Percentiles rank a stretch among this genome's conserved stretches.
phyloP scores from a whole-genome alignment of 495 filamentous ascomycete species.

The Aspergillus biplanus region DNA sequence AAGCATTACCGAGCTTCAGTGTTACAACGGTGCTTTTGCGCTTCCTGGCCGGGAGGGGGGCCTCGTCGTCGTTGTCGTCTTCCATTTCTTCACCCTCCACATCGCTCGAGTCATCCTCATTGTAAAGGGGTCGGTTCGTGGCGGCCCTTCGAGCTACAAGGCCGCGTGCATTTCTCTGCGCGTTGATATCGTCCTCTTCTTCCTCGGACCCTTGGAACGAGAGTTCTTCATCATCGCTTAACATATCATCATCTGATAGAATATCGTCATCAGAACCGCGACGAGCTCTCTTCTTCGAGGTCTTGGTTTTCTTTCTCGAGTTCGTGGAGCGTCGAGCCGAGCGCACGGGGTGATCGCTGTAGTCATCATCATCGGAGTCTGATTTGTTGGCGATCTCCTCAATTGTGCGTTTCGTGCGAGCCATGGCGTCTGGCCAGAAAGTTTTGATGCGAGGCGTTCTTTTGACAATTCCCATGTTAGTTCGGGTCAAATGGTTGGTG shows the following conservation, averaged over 20 bases:
- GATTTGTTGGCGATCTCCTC: slow-evolving; percentile 81
- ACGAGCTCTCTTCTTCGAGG: slow-evolving; percentile 54
- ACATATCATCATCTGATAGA: slow-evolving; percentile 69
- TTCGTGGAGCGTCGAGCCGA: slow-evolving; percentile 41
- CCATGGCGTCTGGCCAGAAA: slow-evolving; percentile 41
- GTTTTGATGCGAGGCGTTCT: slow-evolving; percentile 20
- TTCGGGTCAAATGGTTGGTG: neutral
- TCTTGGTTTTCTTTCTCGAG: slow-evolving; percentile 46
- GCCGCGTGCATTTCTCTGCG: slow-evolving; percentile 69
- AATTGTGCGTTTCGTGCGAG: slow-evolving; percentile 67
- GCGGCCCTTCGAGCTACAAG: slow-evolving; percentile 68
- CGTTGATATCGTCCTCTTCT: slow-evolving; percentile 65
- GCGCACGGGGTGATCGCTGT: slow-evolving; percentile 49
- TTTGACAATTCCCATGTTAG: slow-evolving; percentile 22
- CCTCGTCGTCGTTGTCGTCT: slow-evolving; percentile 30
- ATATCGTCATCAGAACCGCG: slow-evolving; percentile 64
- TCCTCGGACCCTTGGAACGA: slow-evolving; percentile 62
- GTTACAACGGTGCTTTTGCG: slow-evolving; percentile 42
- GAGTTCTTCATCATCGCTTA: slow-evolving; percentile 62
- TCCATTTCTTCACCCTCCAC: slow-evolving; percentile 46
- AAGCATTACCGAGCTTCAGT: slow-evolving; percentile 46
- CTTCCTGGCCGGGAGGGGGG: slow-evolving; percentile 36
- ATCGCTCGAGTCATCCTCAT: slow-evolving; percentile 29
- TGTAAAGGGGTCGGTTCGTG: slow-evolving; percentile 46
- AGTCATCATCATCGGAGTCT: slow-evolving; percentile 83